Conservation (phyloP, 345 rosid species). For the Camelina sativa region DNA sequence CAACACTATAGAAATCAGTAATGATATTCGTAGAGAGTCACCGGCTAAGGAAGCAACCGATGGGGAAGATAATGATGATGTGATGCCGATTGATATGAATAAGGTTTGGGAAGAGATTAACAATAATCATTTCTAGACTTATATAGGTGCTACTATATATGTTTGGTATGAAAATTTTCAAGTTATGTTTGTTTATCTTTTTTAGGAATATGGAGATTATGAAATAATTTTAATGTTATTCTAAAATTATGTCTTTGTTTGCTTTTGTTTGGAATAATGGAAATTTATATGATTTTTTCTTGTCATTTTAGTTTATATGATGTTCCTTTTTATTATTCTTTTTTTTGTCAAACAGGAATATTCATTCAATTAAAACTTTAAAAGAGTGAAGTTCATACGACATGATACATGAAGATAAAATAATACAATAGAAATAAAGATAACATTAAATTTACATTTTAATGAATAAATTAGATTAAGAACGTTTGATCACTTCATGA, state of each 20-base stretch:
- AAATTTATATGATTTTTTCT: background rate
- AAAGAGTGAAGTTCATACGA: too few species aligned
- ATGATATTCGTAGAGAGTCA: background rate
- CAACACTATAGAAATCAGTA: background rate
- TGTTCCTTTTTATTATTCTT: background rate
- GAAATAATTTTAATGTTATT: background rate
- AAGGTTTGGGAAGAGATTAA: background rate
- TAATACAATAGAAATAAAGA: too few species aligned
- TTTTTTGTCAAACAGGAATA: too few species aligned
- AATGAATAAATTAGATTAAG: too few species aligned
- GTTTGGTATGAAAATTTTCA: background rate
- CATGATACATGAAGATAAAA: too few species aligned
- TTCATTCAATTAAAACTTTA: too few species aligned
- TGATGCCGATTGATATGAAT: background rate
- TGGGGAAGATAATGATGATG: background rate
- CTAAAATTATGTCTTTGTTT: background rate
- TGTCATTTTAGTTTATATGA: background rate
- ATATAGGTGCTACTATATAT: too few species aligned
- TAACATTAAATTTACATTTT: too few species aligned
- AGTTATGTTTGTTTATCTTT: background rate
- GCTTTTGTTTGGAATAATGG: background rate
- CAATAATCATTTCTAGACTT: conserved; percentile 7
- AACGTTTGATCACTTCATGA: too few species aligned
- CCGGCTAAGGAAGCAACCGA: background rate
- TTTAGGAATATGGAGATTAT: background rate